These are phyloP conservation scores for Ilyonectria mors-panacis DNA, from an alignment of 2,329 filamentous ascomycete species.

Conservation along the genomic window DNA sequence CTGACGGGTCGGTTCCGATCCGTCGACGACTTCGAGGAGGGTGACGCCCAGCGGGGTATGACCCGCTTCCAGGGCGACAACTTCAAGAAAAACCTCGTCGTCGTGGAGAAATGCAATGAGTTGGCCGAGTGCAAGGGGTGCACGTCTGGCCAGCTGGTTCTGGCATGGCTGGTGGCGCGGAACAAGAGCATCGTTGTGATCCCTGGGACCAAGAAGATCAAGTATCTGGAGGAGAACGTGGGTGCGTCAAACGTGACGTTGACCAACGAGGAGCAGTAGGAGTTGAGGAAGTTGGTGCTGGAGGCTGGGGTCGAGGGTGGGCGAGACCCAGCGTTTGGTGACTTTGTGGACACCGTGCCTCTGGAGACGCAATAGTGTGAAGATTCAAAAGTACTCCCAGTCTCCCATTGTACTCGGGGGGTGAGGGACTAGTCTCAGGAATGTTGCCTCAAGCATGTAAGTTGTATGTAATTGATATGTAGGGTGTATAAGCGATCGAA, in stretches of 20 bases:
- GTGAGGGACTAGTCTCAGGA: background rate
- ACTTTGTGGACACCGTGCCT: slow-evolving; percentile 39
- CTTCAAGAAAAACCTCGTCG: slow-evolving; percentile 64
- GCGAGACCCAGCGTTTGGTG: slow-evolving; percentile 40
- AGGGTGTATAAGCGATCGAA: slow-evolving; percentile 6
- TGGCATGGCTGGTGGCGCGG: slow-evolving; percentile 76
- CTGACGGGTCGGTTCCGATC: slow-evolving; percentile 66
- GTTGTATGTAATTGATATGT: slow-evolving; percentile 26
- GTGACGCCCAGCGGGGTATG: slow-evolving; percentile 36
- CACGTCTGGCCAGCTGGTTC: slow-evolving; percentile 70
- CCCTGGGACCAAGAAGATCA: slow-evolving; percentile 64
- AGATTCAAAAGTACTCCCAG: background rate
- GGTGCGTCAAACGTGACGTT: slow-evolving; percentile 52
- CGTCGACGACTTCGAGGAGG: slow-evolving; percentile 60
- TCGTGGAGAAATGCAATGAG: slow-evolving; percentile 60
- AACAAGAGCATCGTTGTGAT: slow-evolving; percentile 74
- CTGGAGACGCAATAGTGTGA: slow-evolving; percentile 23
- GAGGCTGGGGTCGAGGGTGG: slow-evolving; percentile 49
- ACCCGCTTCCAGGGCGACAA: slow-evolving; percentile 46
- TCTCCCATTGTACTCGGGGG: background rate
- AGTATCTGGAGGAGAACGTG: slow-evolving; percentile 64
- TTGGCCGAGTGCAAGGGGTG: slow-evolving; percentile 64
- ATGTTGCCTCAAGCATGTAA: background rate
- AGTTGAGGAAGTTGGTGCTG: slow-evolving; percentile 50
- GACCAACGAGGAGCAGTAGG: slow-evolving; percentile 52